phyloP scores from a whole-genome alignment of 768 basidiomycete genomes.

The Grammothele lineata region DNA sequence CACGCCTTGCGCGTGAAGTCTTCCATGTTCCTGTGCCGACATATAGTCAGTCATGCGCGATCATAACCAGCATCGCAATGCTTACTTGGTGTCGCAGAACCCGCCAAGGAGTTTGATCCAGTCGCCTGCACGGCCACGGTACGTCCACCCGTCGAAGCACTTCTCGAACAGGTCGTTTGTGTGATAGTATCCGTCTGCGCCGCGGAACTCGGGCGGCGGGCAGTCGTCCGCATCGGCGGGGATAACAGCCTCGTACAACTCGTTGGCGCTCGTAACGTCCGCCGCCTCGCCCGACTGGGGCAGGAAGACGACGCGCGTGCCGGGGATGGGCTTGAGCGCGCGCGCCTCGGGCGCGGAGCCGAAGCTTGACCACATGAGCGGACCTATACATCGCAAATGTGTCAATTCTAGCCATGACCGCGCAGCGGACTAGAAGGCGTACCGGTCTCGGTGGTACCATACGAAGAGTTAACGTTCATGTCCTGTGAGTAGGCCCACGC shows the following conservation, averaged over 20 bases:
- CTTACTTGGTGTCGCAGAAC: conserved; percentile 20
- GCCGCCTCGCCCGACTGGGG: neutral
- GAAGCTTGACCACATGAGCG: neutral
- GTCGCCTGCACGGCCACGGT: conserved; percentile 19
- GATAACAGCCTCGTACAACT: conserved; percentile 13
- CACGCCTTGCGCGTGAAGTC: conserved; percentile 15
- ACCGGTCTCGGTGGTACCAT: conserved; percentile 14
- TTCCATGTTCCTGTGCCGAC: conserved; percentile 14
- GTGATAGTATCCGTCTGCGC: conserved; percentile 14
- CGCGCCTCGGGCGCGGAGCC: conserved; percentile 1
- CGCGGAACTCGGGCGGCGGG: conserved; percentile 15
- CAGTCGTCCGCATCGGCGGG: conserved; percentile 11
- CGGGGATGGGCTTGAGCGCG: conserved; percentile 7
- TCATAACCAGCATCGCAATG: too few relatives aligned
- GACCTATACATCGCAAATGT: too few relatives aligned
- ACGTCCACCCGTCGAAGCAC: conserved; percentile 16
- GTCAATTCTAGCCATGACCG: too few relatives aligned
- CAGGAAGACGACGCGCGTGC: conserved; percentile 6
- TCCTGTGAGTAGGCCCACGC: conserved; percentile 11
- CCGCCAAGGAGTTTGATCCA: conserved; percentile 18
- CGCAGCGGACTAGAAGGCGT: too few relatives aligned
- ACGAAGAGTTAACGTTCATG: conserved; percentile 2
- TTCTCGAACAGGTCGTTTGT: conserved; percentile 22
- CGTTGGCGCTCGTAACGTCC: neutral
- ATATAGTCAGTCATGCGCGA: too few relatives aligned